These are phyloP conservation scores for Myriosclerotinia duriaeana DNA, from an alignment of 2,329 filamentous ascomycete genomes.

Conservation along the genomic window DNA sequence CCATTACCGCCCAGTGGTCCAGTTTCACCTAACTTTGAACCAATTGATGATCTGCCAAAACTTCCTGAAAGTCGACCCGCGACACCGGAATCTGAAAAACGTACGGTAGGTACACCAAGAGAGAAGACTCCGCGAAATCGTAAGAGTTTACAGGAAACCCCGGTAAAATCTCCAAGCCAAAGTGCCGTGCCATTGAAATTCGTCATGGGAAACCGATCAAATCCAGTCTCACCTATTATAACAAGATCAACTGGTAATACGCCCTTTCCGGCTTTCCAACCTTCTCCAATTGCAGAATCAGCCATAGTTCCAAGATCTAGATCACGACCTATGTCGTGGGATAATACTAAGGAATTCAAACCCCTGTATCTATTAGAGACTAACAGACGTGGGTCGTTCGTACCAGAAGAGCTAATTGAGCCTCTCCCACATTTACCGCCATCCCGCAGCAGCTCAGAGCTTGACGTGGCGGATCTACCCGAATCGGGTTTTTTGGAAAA, in stretches of 20 bases:
- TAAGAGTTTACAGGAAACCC: conserved; percentile 35
- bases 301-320: conserved; percentile 43
- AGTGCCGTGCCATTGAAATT: conserved; percentile 58
- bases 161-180: conserved; percentile 45
- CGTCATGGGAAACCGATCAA: conserved; percentile 45
- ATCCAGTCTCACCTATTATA: conserved; percentile 47
- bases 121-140: conserved; percentile 33
- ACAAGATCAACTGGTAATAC: conserved; percentile 44
- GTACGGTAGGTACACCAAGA: conserved; percentile 25
- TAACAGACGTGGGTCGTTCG: conserved; percentile 34
- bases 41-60: conserved; percentile 48
- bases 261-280: conserved; percentile 41
- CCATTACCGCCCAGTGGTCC: conserved; percentile 62
- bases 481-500: conserved; percentile 19
- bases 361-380: conserved; percentile 78
- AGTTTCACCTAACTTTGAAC: conserved; percentile 47
- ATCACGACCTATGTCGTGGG: conserved; percentile 60
- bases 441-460: conserved; percentile 47
- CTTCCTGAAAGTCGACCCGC: conserved; percentile 59
- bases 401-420: conserved; percentile 42
- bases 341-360: conserved; percentile 67
- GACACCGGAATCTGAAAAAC: conserved; percentile 38
- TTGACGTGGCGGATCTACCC: conserved; percentile 26
- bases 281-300: conserved; percentile 37
- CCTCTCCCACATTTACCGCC: conserved; percentile 50